Conservation (phyloP, 768 basidiomycete genomes). For the Phylloporus scabripes region DNA sequence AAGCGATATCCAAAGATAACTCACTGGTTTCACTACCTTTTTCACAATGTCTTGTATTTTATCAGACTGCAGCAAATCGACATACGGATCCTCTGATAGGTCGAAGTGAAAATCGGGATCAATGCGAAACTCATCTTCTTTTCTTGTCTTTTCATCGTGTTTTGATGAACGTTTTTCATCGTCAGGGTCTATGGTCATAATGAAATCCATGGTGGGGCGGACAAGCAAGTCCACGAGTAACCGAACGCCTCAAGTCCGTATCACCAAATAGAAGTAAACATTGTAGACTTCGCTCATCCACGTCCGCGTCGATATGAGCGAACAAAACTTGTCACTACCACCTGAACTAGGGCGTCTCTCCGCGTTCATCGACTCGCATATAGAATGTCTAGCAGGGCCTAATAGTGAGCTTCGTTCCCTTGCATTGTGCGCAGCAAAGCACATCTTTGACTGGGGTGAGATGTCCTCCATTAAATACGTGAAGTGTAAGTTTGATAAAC, state of each 20-base stretch:
- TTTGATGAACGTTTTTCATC: constrained; percentile 43
- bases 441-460: constrained; percentile 72
- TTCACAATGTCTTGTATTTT: constrained; percentile 54
- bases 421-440: constrained; percentile 66
- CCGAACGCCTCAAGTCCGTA: background rate
- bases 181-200: constrained; percentile 84
- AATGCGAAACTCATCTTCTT: constrained; percentile 54
- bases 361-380: constrained; percentile 46
- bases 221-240: background rate
- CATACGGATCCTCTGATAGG: constrained; percentile 63
- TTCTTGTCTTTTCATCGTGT: constrained; percentile 18
- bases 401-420: constrained; percentile 48
- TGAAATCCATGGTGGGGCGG: constrained; percentile 48
- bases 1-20: constrained; percentile 21
- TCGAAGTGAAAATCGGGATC: constrained; percentile 86
- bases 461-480: constrained; percentile 4
- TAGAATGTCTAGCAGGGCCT: constrained; percentile 53
- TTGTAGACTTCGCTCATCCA: background rate
- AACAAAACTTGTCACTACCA: constrained; percentile 25
- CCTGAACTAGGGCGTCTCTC: constrained; percentile 47
- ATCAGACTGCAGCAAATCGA: constrained; percentile 43
- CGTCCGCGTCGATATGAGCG: constrained; percentile 12
- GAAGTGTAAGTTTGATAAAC: background rate
- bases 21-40: constrained; percentile 57
- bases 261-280: constrained; percentile 21